Evolutionary conservation across 1,284 basidiomycete species (phyloP).

Genomic region (Cutaneotrichosporon dermatis): DNA sequence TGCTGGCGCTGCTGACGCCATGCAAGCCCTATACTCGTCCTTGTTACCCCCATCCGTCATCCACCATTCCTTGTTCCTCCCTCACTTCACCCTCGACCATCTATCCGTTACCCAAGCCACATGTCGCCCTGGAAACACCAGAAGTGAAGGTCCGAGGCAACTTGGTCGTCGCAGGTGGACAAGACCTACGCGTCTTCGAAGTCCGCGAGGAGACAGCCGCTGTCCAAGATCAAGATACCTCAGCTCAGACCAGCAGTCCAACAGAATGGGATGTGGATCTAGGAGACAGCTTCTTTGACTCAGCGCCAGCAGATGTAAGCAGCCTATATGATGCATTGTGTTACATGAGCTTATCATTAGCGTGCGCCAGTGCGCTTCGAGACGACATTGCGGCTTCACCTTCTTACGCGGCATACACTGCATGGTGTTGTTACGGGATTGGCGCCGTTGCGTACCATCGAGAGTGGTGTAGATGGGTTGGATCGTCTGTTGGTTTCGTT

Average conservation of each 20-base stretch:
- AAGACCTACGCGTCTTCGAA: constrained; percentile 75
- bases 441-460: constrained; percentile 70
- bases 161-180: constrained; percentile 78
- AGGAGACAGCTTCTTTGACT: constrained; percentile 65
- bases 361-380: constrained; percentile 33
- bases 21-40: constrained; percentile 79
- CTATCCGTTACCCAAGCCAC: constrained; percentile 46
- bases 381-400: constrained; percentile 64
- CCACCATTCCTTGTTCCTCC: constrained; percentile 73
- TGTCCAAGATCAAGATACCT: constrained; percentile 46
- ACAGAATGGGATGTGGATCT: constrained; percentile 46
- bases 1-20: constrained; percentile 33
- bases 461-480: constrained; percentile 72
- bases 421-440: constrained; percentile 88
- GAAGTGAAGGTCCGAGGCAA: constrained; percentile 61
- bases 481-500: constrained; percentile 88
- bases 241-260: constrained; percentile 3
- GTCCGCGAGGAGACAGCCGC: constrained; percentile 65
- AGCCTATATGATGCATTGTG: constrained; percentile 7
- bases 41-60: constrained; percentile 82
- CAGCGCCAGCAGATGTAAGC: constrained; percentile 37
- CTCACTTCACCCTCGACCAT: constrained; percentile 63
- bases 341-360: constrained; percentile 22
- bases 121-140: constrained; percentile 19
- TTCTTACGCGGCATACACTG: constrained; percentile 73